Percentiles rank a stretch among this genome's conserved stretches.
phyloP scores from a whole-genome alignment of 331 rosid species.

The Quercus lobata region DNA sequence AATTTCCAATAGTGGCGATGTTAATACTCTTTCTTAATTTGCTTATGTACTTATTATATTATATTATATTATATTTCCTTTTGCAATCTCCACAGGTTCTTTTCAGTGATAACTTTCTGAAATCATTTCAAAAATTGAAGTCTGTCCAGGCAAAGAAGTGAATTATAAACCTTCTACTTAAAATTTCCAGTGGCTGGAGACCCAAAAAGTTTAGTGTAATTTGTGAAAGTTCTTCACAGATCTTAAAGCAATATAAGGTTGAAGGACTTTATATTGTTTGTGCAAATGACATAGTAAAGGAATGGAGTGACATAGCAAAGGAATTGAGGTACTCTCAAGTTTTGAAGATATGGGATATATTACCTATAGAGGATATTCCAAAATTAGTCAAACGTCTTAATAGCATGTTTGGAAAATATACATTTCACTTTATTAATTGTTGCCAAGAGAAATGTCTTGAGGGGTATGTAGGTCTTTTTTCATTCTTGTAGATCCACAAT shows the following conservation, averaged over 20 bases:
- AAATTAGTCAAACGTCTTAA: constrained; percentile 43
- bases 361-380: constrained; percentile 33
- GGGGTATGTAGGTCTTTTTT: constrained; percentile 27
- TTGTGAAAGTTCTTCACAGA: constrained; percentile 38
- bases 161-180: constrained; percentile 38
- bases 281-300: constrained; percentile 50
- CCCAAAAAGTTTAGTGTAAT: constrained; percentile 29
- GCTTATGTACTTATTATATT: not conserved
- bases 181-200: constrained; percentile 66
- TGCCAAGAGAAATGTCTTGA: constrained; percentile 43
- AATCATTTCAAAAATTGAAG: constrained; percentile 50
- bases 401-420: constrained; percentile 34
- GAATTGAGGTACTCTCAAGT: constrained; percentile 42
- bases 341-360: constrained; percentile 58
- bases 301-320: not conserved
- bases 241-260: constrained; percentile 52
- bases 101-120: constrained; percentile 53
- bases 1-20: no score
- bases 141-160: constrained; percentile 30
- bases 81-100: constrained; percentile 31
- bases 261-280: constrained; percentile 45
- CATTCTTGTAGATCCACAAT: not conserved
- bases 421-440: constrained; percentile 30
- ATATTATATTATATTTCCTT: not conserved
- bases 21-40: no score